phyloP scores from a whole-genome alignment of 2,329 filamentous ascomycete genomes.

The Trichoderma sp. region DNA sequence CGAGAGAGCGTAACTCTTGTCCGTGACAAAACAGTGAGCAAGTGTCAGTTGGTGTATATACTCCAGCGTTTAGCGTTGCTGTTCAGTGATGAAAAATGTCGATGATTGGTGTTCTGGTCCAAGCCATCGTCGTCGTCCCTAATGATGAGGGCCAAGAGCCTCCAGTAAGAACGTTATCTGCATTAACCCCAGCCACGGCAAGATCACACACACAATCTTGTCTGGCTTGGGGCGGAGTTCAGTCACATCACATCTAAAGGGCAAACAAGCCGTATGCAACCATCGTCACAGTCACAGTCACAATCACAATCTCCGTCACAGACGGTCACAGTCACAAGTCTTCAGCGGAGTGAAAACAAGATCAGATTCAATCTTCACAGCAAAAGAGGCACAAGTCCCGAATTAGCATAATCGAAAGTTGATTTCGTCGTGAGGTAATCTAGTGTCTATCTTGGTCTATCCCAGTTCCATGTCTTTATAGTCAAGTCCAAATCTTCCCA shows the following conservation, averaged over 20 bases:
- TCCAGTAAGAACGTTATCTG: conserved; percentile 20
- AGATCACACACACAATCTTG: not conserved
- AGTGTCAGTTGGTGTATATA: not conserved
- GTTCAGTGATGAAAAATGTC: too few relatives aligned
- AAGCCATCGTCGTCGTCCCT: not conserved
- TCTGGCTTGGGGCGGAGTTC: not conserved
- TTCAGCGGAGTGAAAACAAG: not conserved
- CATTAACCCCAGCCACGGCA: not conserved
- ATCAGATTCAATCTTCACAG: too few relatives aligned
- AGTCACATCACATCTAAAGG: not conserved
- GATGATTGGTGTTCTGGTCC: not conserved
- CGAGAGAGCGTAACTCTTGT: conserved; percentile 19
- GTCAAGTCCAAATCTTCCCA: not conserved
- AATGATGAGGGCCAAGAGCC: not conserved
- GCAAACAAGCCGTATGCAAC: not conserved
- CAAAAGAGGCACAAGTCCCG: too few relatives aligned
- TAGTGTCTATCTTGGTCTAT: conserved; percentile 9
- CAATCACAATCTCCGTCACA: not conserved
- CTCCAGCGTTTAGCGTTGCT: too few relatives aligned
- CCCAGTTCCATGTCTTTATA: not conserved
- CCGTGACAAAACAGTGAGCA: not conserved
- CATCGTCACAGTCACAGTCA: not conserved
- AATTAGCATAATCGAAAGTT: too few relatives aligned
- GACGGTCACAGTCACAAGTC: not conserved
- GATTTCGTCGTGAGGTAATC: not conserved